A percentile compares a stretch with the other conserved stretches of the same genome.
Evolutionary conservation across 768 basidiomycete species (phyloP).

Genomic region (Naganishia kalamii): DNA sequence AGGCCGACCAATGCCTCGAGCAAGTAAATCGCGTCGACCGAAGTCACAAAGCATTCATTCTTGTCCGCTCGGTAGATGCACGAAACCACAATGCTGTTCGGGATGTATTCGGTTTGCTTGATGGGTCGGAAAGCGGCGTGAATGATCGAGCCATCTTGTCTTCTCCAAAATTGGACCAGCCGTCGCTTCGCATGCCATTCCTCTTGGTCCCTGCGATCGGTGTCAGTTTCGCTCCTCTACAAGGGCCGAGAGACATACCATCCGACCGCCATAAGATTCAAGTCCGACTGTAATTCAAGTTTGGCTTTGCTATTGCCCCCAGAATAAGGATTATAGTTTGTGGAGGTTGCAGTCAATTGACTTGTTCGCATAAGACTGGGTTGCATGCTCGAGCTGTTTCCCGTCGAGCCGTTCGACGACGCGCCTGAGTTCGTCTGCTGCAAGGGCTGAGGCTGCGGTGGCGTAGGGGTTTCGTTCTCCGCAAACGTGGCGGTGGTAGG

Average conservation of each 20-base stretch:
- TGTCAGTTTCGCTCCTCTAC: background rate
- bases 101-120: conserved; percentile 63
- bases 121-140: conserved; percentile 73
- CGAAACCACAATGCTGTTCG: conserved; percentile 76
- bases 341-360: conserved; percentile 27
- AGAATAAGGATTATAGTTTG: conserved; percentile 27
- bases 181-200: conserved; percentile 68
- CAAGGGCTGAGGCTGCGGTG: conserved; percentile 15
- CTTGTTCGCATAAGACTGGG: conserved; percentile 41
- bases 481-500: conserved; percentile 6
- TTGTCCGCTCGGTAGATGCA: conserved; percentile 81
- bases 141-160: conserved; percentile 69
- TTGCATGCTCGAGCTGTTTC: conserved; percentile 28
- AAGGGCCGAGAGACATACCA: conserved; percentile 41
- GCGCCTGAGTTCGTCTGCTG: conserved; percentile 2
- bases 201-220: conserved; percentile 50
- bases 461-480: background rate
- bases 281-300: conserved; percentile 46
- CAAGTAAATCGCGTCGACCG: conserved; percentile 90
- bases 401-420: conserved; percentile 7
- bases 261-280: conserved; percentile 49
- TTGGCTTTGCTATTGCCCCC: conserved; percentile 35
- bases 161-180: conserved; percentile 75
- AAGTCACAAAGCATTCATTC: conserved; percentile 79
- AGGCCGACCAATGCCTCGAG: conserved; percentile 71